A percentile compares a stretch with the other conserved stretches of the same genome.
These are phyloP conservation scores for Plantago major DNA, from an alignment of 257 asterid genomes.

Conservation along the genomic window DNA sequence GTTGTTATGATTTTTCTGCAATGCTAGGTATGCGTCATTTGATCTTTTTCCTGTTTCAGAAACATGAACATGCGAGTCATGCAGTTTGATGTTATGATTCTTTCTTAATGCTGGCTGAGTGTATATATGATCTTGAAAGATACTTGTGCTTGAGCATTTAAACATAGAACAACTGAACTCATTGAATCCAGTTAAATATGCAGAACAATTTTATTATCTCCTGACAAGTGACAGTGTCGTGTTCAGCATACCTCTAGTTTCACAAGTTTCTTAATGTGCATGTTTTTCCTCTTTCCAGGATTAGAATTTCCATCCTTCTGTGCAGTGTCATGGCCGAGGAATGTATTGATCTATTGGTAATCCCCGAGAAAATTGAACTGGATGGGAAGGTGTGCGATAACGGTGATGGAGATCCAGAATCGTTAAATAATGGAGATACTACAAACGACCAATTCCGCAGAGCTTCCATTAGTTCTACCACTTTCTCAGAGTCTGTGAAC, in stretches of 20 bases:
- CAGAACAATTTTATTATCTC: neutral
- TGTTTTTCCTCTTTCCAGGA: neutral
- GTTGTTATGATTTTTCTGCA: too few species aligned
- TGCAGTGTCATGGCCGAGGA: slow-evolving; percentile 44
- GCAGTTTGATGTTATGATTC: neutral
- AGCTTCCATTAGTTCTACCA: slow-evolving; percentile 28
- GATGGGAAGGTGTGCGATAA: slow-evolving; percentile 19
- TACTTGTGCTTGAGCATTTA: neutral
- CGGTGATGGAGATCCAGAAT: slow-evolving; percentile 22
- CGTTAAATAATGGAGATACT: slow-evolving; percentile 15
- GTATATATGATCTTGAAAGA: neutral
- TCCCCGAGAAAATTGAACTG: slow-evolving; percentile 24
- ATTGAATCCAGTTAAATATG: neutral
- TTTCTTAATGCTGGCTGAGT: neutral
- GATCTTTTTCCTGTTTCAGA: too few species aligned
- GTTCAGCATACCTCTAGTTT: too few species aligned
- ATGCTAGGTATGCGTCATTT: too few species aligned
- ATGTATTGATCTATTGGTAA: slow-evolving; percentile 21
- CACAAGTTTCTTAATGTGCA: neutral
- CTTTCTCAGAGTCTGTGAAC: slow-evolving; percentile 19
- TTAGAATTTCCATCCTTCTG: slow-evolving; percentile 8
- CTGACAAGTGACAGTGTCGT: too few species aligned
- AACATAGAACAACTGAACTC: neutral
- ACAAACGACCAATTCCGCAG: slow-evolving; percentile 11
- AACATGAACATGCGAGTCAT: too few species aligned